These are phyloP conservation scores for Hysterium pulicare DNA, from an alignment of 2,329 filamentous ascomycete species.

Conservation along the genomic window DNA sequence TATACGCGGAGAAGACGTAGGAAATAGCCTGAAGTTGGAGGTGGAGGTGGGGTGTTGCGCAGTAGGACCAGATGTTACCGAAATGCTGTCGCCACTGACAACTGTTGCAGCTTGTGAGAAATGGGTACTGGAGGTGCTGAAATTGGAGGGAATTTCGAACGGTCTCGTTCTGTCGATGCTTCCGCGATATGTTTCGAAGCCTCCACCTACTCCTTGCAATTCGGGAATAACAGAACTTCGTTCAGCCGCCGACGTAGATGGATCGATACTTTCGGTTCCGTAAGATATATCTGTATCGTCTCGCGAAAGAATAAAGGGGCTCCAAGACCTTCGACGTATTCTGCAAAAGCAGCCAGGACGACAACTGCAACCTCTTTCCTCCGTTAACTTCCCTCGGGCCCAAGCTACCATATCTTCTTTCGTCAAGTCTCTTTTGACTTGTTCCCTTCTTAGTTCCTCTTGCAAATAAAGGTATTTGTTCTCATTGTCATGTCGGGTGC, in stretches of 20 bases:
- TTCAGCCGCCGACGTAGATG: not conserved
- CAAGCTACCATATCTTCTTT: not conserved
- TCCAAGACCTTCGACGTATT: not conserved
- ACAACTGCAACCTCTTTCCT: not conserved
- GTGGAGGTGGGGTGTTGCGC: too few relatives aligned
- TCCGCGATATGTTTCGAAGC: not conserved
- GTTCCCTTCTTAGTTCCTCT: too few relatives aligned
- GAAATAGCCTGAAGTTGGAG: too few relatives aligned
- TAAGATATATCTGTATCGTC: not conserved
- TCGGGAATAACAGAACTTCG: not conserved
- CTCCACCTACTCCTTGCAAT: not conserved
- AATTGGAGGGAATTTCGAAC: not conserved
- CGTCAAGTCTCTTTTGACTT: not conserved
- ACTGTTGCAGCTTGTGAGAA: not conserved
- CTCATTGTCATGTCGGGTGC: too few relatives aligned
- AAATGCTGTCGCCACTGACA: not conserved
- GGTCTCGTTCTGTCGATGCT: not conserved
- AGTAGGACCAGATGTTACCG: not conserved
- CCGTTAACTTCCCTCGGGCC: not conserved
- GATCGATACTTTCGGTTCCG: not conserved
- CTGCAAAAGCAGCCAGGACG: too few relatives aligned
- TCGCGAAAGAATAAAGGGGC: not conserved
- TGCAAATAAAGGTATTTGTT: too few relatives aligned
- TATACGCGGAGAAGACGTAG: too few relatives aligned
- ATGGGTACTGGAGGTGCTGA: not conserved